Base-by-base conservation (phyloP, 2,329 filamentous ascomycete genomes). In the Colletotrichum siamense region DNA sequence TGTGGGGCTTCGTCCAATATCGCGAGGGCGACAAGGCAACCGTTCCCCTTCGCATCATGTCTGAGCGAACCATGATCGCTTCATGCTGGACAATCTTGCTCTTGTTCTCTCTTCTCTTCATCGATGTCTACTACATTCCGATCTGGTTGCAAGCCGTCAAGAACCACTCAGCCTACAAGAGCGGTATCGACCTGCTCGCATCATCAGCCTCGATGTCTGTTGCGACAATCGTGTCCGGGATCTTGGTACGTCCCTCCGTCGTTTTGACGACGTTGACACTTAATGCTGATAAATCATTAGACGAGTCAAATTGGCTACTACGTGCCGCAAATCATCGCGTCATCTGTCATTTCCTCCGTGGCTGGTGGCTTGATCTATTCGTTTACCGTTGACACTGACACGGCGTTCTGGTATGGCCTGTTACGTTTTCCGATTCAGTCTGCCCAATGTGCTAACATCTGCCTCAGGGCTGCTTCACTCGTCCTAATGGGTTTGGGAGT, bases 1-100 rank as follows among this genome's bases (percentile, higher is more conserved):
- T 91, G 73, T 89, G 86, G 78, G 83, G 91, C 16, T 82, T 92
- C 16, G 84, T 92, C 4, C 87, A 92, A 79, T 92, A 88, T 86
- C 90, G 89, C 12, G 90, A 91, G 10, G 84, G 86, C 34, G 81
- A 87, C 30, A 88, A 89, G 69, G 67, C 89, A 3, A 92, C 90
- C 88, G 83, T 81, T 71, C 86, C 84, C 80, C 82, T 85, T 12
- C 83, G 82, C n/a, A 85, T 91, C 64, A 88, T 91, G 36, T 89
- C 22, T 6, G 55, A 76, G 10, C 65, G 8, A 15, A 61, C 18
- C 6, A 69, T 69, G 44, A 55, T 44, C 22, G 55, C 57, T 1
- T n/a, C 64, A 8, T 49, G 26, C 6, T 69, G 64, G 57, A 28
- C 65, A 6, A 55, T 68, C 18, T 8, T 57, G 3, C 32, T 74